Evolutionary conservation across 2,329 filamentous ascomycete genomes (phyloP).

Genomic region (Trichoderma sp.): DNA sequence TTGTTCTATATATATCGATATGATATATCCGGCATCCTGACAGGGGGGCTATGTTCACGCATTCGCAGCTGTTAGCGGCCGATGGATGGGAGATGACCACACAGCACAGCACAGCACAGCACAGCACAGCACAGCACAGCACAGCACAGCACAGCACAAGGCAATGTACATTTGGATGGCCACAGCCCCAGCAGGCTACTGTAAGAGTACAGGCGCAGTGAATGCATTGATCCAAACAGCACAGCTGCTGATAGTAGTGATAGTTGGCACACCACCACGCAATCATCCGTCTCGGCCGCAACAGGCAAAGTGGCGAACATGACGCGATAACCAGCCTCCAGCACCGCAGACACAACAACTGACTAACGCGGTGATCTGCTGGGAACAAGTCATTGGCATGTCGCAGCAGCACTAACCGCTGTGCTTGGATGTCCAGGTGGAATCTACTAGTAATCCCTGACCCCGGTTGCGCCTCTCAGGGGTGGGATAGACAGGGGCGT

Average conservation of each 20-base stretch:
- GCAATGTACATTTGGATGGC: background rate
- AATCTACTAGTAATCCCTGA: background rate
- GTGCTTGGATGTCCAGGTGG: background rate
- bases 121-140: background rate
- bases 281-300: background rate
- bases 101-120: background rate
- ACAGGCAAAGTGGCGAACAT: slow-evolving; percentile 18
- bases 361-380: slow-evolving; percentile 17
- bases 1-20: slow-evolving; percentile 11
- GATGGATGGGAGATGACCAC: background rate
- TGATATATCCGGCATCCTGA: background rate
- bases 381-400: background rate
- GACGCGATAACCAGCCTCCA: slow-evolving; percentile 24
- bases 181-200: background rate
- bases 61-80: background rate
- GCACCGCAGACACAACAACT: background rate
- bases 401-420: background rate
- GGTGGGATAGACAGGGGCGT: slow-evolving; percentile 17
- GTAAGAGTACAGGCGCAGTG: background rate
- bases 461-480: slow-evolving; percentile 11
- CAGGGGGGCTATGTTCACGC: slow-evolving; percentile 1
- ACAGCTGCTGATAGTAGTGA: background rate
- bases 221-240: background rate
- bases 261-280: background rate
- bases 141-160: background rate